Conservation (phyloP, 2,329 filamentous ascomycete genomes). For the Fusarium citri region DNA sequence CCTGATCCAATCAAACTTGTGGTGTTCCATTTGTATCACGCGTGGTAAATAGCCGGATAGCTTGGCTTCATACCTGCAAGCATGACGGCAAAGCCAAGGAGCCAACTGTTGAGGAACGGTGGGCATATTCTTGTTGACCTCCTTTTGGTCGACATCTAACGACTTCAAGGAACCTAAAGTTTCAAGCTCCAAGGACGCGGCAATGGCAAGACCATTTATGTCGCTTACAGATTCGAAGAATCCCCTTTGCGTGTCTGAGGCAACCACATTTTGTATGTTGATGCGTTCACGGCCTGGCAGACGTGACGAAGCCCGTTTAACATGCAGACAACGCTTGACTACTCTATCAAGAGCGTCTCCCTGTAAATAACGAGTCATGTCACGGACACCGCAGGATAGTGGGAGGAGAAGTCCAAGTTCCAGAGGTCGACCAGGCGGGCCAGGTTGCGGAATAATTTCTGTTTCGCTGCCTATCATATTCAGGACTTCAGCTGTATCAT, state of each 20-base stretch:
- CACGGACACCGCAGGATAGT: constrained; percentile 15
- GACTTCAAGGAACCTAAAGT: constrained; percentile 33
- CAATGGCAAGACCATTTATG: constrained; percentile 46
- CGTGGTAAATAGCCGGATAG: constrained; percentile 44
- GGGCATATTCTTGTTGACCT: neutral
- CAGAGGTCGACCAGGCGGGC: constrained; percentile 19
- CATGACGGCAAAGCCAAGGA: constrained; percentile 44
- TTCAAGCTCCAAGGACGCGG: constrained; percentile 42
- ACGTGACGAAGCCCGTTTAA: constrained; percentile 12
- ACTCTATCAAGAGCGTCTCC: constrained; percentile 38
- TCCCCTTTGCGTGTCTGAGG: constrained; percentile 11
- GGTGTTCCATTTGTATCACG: constrained; percentile 43
- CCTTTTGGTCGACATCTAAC: constrained; percentile 1
- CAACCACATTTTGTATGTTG: constrained; percentile 27
- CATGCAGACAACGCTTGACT: constrained; percentile 27
- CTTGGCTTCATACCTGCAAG: constrained; percentile 44
- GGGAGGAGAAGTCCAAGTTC: constrained; percentile 31
- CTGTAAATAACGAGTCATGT: constrained; percentile 43
- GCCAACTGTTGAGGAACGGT: constrained; percentile 5
- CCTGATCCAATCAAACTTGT: constrained; percentile 46
- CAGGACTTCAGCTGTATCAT: constrained; percentile 30
- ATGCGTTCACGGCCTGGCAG: constrained; percentile 31
- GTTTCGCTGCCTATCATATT: neutral
- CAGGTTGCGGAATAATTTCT: constrained; percentile 8
- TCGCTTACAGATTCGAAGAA: constrained; percentile 47